Conservation (phyloP, 1,284 basidiomycete genomes). For the Hymenochaete sp. region DNA sequence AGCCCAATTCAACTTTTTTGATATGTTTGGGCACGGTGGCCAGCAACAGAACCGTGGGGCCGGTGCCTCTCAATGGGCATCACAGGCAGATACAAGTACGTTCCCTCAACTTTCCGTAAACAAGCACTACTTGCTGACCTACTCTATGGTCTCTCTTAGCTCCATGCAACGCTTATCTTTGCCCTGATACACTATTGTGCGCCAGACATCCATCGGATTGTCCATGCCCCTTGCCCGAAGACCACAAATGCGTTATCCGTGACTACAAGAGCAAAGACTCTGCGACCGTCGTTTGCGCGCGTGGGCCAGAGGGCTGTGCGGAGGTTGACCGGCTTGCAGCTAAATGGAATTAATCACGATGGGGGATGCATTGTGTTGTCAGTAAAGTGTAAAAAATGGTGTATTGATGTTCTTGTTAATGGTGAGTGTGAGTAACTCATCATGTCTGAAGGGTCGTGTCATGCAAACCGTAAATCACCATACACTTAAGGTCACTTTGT, state of each 20-base stretch:
- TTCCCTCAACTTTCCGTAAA: background rate
- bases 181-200: conserved; percentile 52
- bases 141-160: conserved; percentile 34
- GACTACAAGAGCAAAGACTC: conserved; percentile 35
- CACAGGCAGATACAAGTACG: conserved; percentile 41
- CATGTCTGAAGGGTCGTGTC: too few species aligned
- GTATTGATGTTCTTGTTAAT: too few species aligned
- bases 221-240: conserved; percentile 51
- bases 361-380: background rate
- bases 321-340: conserved; percentile 39
- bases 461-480: too few species aligned
- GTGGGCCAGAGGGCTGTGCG: conserved; percentile 44
- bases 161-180: conserved; percentile 51
- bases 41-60: conserved; percentile 40
- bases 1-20: conserved; percentile 58
- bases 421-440: too few species aligned
- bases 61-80: conserved; percentile 49
- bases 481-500: background rate
- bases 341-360: conserved; percentile 23
- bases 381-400: background rate
- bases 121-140: background rate
- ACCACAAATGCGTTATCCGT: conserved; percentile 50
- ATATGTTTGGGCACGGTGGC: conserved; percentile 44
- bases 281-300: conserved; percentile 47
- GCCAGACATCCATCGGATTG: conserved; percentile 46